Evolutionary conservation across 2,329 filamentous ascomycete species (phyloP), one percentile per base, ranked within the genome.

Genomic region (Alternaria consortialis): DNA sequence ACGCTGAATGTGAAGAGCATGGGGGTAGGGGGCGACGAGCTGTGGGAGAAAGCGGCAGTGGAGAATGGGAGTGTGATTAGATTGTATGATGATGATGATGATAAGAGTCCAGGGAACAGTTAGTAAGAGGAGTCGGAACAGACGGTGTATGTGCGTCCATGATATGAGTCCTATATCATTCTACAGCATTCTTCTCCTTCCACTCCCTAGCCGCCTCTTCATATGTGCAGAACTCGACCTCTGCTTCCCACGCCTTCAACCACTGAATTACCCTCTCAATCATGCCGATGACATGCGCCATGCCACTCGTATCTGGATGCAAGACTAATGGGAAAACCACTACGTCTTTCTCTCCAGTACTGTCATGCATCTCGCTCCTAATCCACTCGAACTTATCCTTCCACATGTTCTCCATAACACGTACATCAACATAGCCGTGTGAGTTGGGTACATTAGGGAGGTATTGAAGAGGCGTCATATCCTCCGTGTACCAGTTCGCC

Each of bases 221-320:
- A 74, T 80, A 84, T 11, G 72, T 80, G 51, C 73, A 77, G 64
- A 84, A 85, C 63, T 83, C 79, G 5, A 85, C 82, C 1, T 80
- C 77, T 8, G 79, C 78, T 4, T 79, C 81, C 65, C 77, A 82
- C 4, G 70, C 75, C 73, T 82, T 79, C 68, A 87, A 54, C 84
- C 84, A 87, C 34, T 53, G 68, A 61, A 87, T 74, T 63, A 86
- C 80, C 48, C 84, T 78, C 70, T 85, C 82, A 20, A 86, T 66
- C 85, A 87, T 87, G 0, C 85, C 85, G 67, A 87, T 84, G 1
- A 88, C 81, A 79, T 88, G 86, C 47, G 86, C 84, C 84, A 87
- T 86, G 0, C 86, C 86, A 68, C 83, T 86, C 3, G 84, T 87
- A 75, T 87, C 85, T 0, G 85, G 85, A 75, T 87, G 86, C 68